Conservation (phyloP, 371 early-diverging fungal genomes). For the Mortierella sp. region DNA sequence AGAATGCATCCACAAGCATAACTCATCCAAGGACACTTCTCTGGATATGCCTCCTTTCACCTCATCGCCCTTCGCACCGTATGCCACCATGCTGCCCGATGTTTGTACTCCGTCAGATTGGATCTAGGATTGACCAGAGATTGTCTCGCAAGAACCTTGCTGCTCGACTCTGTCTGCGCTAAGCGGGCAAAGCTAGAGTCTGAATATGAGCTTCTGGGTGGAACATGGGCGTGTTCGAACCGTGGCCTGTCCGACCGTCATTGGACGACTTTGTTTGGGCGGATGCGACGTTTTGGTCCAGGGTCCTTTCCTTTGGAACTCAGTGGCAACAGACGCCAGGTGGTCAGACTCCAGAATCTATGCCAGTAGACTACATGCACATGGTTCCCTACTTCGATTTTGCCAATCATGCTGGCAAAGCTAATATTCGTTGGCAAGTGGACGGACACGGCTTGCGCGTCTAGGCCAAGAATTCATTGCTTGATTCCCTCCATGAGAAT, state of each 20-base stretch:
- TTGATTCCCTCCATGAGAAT: neutral
- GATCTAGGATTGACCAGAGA: conserved; percentile 29
- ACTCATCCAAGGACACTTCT: neutral
- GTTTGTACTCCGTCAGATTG: conserved; percentile 40
- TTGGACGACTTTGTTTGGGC: conserved; percentile 63
- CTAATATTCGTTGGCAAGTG: conserved; percentile 64
- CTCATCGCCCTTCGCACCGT: conserved; percentile 12
- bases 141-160: conserved; percentile 56
- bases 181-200: conserved; percentile 46
- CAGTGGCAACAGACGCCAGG: conserved; percentile 12
- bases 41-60: neutral
- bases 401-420: conserved; percentile 61
- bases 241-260: conserved; percentile 51
- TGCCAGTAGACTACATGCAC: conserved; percentile 29
- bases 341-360: neutral
- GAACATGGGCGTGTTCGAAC: conserved; percentile 22
- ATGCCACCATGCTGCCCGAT: conserved; percentile 32
- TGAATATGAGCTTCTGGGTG: conserved; percentile 43
- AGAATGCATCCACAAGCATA: neutral
- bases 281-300: conserved; percentile 63
- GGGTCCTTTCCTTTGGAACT: conserved; percentile 57
- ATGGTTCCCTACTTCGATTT: conserved; percentile 69
- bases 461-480: conserved; percentile 15
- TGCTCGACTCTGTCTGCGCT: conserved; percentile 54
- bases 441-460: conserved; percentile 38